These are phyloP conservation scores for Tieghemiomyces parasiticus DNA, from an alignment of 192 early-diverging fungal species.

Conservation along the genomic window DNA sequence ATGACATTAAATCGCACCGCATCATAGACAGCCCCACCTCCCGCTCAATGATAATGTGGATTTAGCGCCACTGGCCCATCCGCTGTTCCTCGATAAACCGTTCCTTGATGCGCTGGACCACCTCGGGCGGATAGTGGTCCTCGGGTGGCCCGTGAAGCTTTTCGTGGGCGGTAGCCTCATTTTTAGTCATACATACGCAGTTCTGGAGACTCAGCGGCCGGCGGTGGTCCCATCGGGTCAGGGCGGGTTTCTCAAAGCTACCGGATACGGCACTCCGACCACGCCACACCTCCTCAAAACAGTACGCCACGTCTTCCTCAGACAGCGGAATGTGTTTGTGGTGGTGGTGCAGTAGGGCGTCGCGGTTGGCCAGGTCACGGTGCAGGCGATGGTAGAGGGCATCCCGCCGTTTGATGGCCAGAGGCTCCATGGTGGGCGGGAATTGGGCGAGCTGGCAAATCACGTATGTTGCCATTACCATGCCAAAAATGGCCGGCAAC, in stretches of 20 bases:
- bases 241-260: slow-evolving; percentile 47
- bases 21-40: too few relatives aligned
- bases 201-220: slow-evolving; percentile 56
- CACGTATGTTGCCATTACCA: slow-evolving; percentile 77
- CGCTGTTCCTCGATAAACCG: slow-evolving; percentile 23
- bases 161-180: slow-evolving; percentile 46
- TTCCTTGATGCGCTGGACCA: slow-evolving; percentile 17
- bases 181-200: slow-evolving; percentile 69
- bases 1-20: too few relatives aligned
- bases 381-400: slow-evolving; percentile 57
- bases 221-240: slow-evolving; percentile 61
- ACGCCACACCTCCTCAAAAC: slow-evolving; percentile 82
- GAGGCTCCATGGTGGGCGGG: slow-evolving; percentile 52
- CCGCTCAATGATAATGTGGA: too few relatives aligned
- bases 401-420: slow-evolving; percentile 59
- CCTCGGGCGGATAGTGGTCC: slow-evolving; percentile 19
- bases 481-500: slow-evolving; percentile 90
- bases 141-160: slow-evolving; percentile 18
- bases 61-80: slow-evolving; percentile 22
- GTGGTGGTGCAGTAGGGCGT: slow-evolving; percentile 17
- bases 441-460: slow-evolving; percentile 46
- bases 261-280: slow-evolving; percentile 66
- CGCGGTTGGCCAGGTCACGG: slow-evolving; percentile 50
- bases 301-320: slow-evolving; percentile 61
- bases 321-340: slow-evolving; percentile 33